phyloP scores from a whole-genome alignment of 2,329 filamentous ascomycete species.

The Lecanosticta acicola region DNA sequence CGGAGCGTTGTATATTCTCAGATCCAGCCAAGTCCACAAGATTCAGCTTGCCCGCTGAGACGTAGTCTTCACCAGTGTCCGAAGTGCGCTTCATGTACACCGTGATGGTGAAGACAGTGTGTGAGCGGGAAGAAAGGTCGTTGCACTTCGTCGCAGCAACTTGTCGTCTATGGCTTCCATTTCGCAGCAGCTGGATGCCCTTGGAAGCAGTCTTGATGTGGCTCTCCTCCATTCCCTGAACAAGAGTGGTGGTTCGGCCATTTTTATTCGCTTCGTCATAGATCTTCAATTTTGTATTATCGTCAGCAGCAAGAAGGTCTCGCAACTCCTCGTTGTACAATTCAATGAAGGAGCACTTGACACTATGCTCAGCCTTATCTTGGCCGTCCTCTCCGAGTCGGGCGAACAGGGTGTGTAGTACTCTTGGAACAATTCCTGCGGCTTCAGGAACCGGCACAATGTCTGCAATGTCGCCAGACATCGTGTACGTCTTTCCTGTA shows the following conservation, averaged over 20 bases:
- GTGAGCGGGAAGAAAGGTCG: slow-evolving; percentile 91
- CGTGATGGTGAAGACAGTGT: slow-evolving; percentile 95
- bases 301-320: slow-evolving; percentile 77
- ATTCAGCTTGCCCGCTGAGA: slow-evolving; percentile 90
- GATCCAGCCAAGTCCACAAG: slow-evolving; percentile 94
- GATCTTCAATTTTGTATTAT: slow-evolving; percentile 83
- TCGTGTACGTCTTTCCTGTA: slow-evolving; percentile 97
- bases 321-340: slow-evolving; percentile 96
- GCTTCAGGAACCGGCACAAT: slow-evolving; percentile 83
- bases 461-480: slow-evolving; percentile 96
- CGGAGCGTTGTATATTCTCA: slow-evolving; percentile 94
- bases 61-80: slow-evolving; percentile 80
- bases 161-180: slow-evolving; percentile 87
- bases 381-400: slow-evolving; percentile 65
- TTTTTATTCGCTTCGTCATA: slow-evolving; percentile 85
- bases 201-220: slow-evolving; percentile 80
- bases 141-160: slow-evolving; percentile 99
- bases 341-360: slow-evolving; percentile 98
- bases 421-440: slow-evolving; percentile 91
- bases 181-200: slow-evolving; percentile 81
- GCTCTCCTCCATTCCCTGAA: slow-evolving; percentile 96
- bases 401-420: slow-evolving; percentile 77
- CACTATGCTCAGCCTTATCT: slow-evolving; percentile 71
- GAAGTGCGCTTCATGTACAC: slow-evolving; percentile 77
- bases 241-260: slow-evolving; percentile 76